Evolutionary conservation across 2,329 filamentous ascomycete genomes (phyloP).

Genomic region (Fusarium euwallaceae): DNA sequence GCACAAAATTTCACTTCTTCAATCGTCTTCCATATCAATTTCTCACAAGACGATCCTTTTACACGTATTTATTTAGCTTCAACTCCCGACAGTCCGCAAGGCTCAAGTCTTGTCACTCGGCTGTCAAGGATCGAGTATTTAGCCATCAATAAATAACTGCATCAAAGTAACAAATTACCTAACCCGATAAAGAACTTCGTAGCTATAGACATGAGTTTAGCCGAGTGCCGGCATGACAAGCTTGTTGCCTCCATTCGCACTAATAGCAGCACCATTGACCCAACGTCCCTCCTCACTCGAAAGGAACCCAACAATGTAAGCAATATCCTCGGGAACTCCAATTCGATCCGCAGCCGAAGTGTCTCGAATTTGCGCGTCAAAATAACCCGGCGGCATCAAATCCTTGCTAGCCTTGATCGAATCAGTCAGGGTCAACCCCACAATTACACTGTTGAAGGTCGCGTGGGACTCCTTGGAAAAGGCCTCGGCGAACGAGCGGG

Average conservation of each 20-base stretch:
- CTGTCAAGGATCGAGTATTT: not conserved
- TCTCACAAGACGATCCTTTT: not conserved
- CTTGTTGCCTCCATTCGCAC: not conserved
- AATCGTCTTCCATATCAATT: not conserved
- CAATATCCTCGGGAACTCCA: not conserved
- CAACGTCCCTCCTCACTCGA: not conserved
- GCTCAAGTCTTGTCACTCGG: not conserved
- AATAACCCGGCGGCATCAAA: not conserved
- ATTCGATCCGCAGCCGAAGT: not conserved
- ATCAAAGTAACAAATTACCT: not conserved
- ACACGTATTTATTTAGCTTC: slow-evolving; percentile 15
- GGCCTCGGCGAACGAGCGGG: not conserved
- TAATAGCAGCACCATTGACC: not conserved
- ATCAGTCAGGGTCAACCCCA: not conserved
- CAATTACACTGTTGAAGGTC: not conserved
- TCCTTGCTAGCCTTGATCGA: not conserved
- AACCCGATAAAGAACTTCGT: not conserved
- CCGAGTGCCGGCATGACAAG: not conserved
- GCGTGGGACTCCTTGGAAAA: not conserved
- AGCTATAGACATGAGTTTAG: not conserved
- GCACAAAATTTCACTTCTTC: slow-evolving; percentile 1
- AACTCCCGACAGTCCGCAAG: not conserved
- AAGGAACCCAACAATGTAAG: not conserved
- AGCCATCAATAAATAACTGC: not conserved
- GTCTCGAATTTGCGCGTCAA: not conserved